These are phyloP conservation scores for Epichloe sylvatica DNA, from an alignment of 2,329 filamentous ascomycete species.

Conservation along the genomic window DNA sequence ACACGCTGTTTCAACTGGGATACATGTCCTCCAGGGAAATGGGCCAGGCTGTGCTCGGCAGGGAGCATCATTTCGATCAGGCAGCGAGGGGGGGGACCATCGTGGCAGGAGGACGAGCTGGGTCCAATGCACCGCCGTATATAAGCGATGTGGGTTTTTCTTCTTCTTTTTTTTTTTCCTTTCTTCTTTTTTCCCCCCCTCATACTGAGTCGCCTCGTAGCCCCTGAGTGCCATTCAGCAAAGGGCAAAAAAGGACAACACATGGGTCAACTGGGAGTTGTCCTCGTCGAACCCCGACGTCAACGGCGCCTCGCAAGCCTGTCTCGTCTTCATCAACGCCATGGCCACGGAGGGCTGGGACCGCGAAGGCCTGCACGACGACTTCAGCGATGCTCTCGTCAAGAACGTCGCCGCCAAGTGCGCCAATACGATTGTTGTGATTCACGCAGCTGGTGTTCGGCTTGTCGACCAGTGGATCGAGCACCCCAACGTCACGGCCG, in stretches of 20 bases:
- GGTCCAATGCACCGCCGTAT: constrained; percentile 35
- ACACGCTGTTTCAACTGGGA: constrained; percentile 28
- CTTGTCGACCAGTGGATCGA: constrained; percentile 51
- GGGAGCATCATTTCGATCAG: constrained; percentile 31
- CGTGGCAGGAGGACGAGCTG: constrained; percentile 36
- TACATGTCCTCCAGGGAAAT: constrained; percentile 34
- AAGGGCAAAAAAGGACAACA: constrained; percentile 36
- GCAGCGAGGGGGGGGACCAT: constrained; percentile 37
- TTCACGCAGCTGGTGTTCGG: constrained; percentile 49
- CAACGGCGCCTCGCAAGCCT: constrained; percentile 34
- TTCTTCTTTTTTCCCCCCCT: too few relatives aligned
- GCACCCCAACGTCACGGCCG: constrained; percentile 49
- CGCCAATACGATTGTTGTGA: constrained; percentile 47
- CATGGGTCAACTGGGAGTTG: constrained; percentile 37
- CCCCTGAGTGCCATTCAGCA: constrained; percentile 45
- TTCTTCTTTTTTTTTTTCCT: too few relatives aligned
- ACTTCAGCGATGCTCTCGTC: constrained; percentile 47
- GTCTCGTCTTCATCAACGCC: constrained; percentile 73
- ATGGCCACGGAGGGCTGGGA: constrained; percentile 70
- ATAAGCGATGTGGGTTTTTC: constrained; percentile 28
- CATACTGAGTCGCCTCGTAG: constrained; percentile 12
- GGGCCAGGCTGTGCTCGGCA: constrained; percentile 29
- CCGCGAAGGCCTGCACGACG: constrained; percentile 52
- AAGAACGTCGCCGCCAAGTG: constrained; percentile 45
- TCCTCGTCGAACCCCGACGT: constrained; percentile 19